A percentile compares a stretch with the other conserved stretches of the same genome.
Conservation (phyloP, 2,329 filamentous ascomycete genomes). For the Stagonosporopsis vannaccii region DNA sequence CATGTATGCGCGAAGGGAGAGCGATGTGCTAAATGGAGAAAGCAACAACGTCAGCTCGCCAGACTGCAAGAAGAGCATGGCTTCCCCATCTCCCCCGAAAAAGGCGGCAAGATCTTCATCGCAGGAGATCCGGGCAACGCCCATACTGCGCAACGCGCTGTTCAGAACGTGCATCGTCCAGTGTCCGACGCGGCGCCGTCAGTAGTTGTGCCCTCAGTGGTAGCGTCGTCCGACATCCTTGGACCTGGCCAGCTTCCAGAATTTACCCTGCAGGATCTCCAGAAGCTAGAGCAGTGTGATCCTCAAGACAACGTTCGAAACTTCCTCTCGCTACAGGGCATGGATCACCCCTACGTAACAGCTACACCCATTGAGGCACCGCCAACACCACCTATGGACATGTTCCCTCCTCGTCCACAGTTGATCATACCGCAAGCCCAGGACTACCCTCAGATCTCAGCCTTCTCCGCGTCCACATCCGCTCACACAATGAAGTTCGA, state of each 20-base stretch:
- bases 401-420: constrained; percentile 48
- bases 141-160: constrained; percentile 64
- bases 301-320: constrained; percentile 93
- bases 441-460: constrained; percentile 38
- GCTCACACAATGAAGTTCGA: constrained; percentile 43
- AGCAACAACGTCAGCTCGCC: constrained; percentile 78
- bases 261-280: constrained; percentile 76
- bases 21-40: constrained; percentile 81
- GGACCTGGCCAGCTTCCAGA: constrained; percentile 72
- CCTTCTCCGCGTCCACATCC: constrained; percentile 48
- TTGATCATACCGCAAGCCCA: constrained; percentile 40
- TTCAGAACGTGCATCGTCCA: constrained; percentile 67
- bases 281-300: constrained; percentile 73
- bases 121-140: constrained; percentile 82
- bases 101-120: constrained; percentile 75
- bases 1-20: constrained; percentile 88
- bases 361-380: constrained; percentile 68
- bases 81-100: constrained; percentile 67
- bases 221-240: constrained; percentile 90
- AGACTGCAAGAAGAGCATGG: constrained; percentile 75
- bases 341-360: constrained; percentile 66
- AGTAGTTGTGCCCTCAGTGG: constrained; percentile 65
- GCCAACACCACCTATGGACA: constrained; percentile 49
- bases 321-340: constrained; percentile 85
- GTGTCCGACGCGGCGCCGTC: constrained; percentile 74